phyloP scores from a whole-genome alignment of 176 grass and related monocot species.

The Rhynchospora breviuscula region DNA sequence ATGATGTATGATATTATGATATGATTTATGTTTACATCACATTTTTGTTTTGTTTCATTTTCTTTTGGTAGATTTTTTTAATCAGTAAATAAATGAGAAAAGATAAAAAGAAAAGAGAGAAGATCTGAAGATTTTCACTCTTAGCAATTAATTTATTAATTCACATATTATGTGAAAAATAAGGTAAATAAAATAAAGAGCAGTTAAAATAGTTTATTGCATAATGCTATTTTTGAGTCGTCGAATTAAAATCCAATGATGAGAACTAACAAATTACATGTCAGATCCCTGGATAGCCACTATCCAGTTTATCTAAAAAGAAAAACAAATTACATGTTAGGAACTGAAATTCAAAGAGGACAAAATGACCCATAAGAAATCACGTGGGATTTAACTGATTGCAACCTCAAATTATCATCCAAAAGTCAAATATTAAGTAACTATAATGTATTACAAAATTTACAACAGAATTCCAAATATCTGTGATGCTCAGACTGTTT shows the following conservation, averaged over 20 bases:
- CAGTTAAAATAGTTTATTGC: background rate
- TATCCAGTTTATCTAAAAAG: too few species aligned
- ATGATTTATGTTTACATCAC: too few species aligned
- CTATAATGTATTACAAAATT: background rate
- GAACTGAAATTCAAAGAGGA: background rate
- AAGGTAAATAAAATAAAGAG: background rate
- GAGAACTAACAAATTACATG: background rate
- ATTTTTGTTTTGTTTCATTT: too few species aligned
- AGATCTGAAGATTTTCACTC: too few species aligned
- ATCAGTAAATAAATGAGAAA: background rate
- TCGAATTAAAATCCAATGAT: background rate
- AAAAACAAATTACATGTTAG: background rate
- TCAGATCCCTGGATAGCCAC: too few species aligned
- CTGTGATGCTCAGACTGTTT: background rate
- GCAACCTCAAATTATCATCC: background rate
- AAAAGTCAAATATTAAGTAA: background rate
- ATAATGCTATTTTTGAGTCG: too few species aligned
- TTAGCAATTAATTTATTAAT: background rate
- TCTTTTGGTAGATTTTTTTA: background rate
- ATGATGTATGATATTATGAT: too few species aligned
- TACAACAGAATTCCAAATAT: background rate
- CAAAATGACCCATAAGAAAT: background rate
- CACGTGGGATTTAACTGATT: background rate
- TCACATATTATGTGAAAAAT: background rate
- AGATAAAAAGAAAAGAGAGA: background rate